Conservation (phyloP, 768 basidiomycete genomes). For the Suillus occidentalis region DNA sequence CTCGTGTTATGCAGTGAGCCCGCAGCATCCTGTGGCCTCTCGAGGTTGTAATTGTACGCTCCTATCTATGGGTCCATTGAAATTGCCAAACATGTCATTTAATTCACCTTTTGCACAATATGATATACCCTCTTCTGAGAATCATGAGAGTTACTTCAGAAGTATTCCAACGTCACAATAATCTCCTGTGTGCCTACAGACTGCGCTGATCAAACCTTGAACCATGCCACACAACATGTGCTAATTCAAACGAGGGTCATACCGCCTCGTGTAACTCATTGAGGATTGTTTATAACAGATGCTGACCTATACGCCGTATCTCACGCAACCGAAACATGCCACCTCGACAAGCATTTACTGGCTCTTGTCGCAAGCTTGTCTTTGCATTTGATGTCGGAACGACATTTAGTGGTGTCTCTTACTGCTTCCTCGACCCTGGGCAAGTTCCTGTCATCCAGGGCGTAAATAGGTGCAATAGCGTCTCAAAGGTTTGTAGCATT, state of each 20-base stretch:
- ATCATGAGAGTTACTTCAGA: not conserved
- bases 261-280: not conserved
- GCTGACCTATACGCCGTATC: not conserved
- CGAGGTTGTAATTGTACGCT: conserved; percentile 5
- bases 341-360: conserved; percentile 39
- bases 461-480: conserved; percentile 23
- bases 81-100: not conserved
- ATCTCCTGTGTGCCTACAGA: not conserved
- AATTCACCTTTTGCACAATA: conserved; percentile 1
- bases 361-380: conserved; percentile 42
- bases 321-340: conserved; percentile 19
- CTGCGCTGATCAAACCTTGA: not conserved
- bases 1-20: not conserved
- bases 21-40: not conserved
- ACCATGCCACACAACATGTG: conserved; percentile 3
- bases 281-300: conserved; percentile 1
- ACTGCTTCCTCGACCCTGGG: conserved; percentile 35
- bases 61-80: not conserved
- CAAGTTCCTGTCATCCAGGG: conserved; percentile 24
- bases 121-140: not conserved
- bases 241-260: not conserved
- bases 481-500: not conserved
- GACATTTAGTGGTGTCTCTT: conserved; percentile 50
- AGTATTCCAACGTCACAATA: not conserved
- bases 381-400: conserved; percentile 55